Conservation (phyloP, 192 early-diverging fungal species). For the Linnemannia elongata region DNA sequence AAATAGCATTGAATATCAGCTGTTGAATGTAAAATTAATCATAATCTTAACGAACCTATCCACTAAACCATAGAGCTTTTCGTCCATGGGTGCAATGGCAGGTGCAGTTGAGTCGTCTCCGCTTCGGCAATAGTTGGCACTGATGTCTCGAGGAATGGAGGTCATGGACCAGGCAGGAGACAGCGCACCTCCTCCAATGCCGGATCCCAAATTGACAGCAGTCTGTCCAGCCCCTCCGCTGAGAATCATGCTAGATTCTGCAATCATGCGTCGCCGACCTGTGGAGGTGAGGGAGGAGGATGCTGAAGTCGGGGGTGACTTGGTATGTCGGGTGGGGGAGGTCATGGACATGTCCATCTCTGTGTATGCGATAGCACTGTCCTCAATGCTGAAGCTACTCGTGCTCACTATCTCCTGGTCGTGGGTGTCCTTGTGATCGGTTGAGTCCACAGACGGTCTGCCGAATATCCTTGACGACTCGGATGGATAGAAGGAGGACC, state of each 20-base stretch:
- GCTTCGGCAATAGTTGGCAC: constrained; percentile 25
- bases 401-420: constrained; percentile 9
- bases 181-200: constrained; percentile 24
- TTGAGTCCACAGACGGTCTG: background rate
- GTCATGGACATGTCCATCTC: constrained; percentile 36
- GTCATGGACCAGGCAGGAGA: constrained; percentile 55
- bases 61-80: constrained; percentile 46
- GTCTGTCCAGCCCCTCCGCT: constrained; percentile 10
- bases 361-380: background rate
- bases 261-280: constrained; percentile 31
- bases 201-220: background rate
- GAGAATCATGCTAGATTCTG: constrained; percentile 53
- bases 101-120: background rate
- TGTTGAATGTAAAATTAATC: background rate
- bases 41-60: constrained; percentile 28
- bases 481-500: background rate
- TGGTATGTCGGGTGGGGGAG: constrained; percentile 28
- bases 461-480: background rate
- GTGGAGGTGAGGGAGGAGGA: constrained; percentile 18
- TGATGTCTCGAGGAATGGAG: constrained; percentile 57
- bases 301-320: constrained; percentile 40
- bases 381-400: constrained; percentile 9
- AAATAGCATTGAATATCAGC: background rate
- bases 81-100: constrained; percentile 17
- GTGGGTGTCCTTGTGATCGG: background rate